phyloP scores from a whole-genome alignment of 495 filamentous ascomycete genomes.

The Tuber brumale region DNA sequence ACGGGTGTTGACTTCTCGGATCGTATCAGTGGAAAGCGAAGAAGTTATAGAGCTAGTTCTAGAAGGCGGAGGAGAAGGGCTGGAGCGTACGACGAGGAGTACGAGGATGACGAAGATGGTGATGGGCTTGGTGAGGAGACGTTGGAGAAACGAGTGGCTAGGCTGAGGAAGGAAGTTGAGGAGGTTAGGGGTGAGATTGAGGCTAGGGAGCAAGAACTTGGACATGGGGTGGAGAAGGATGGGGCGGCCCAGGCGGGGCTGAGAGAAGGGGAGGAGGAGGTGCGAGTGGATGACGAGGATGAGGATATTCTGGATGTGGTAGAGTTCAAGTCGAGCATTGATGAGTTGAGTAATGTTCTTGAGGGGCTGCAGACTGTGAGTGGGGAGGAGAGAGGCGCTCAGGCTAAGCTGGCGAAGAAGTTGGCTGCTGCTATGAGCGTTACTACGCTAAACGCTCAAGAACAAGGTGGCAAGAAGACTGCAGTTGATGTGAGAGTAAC shows the following conservation, averaged over 20 bases:
- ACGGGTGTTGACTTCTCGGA: conserved; percentile 75
- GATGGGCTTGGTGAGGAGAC: conserved; percentile 36
- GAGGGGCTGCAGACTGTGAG: conserved; percentile 25
- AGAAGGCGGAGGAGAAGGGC: conserved; percentile 56
- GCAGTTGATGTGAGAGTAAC: conserved; percentile 8
- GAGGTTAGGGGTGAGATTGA: conserved; percentile 66
- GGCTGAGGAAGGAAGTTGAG: conserved; percentile 68
- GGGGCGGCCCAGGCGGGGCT: conserved; percentile 28
- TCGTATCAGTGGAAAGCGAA: conserved; percentile 66
- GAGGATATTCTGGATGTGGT: conserved; percentile 33
- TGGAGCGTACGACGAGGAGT: conserved; percentile 54
- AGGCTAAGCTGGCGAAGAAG: conserved; percentile 38
- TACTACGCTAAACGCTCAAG: background rate
- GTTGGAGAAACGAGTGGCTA: conserved; percentile 62
- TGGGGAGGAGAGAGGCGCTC: conserved; percentile 32
- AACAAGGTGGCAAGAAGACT: background rate
- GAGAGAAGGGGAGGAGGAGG: conserved; percentile 37
- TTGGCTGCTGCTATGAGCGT: conserved; percentile 20
- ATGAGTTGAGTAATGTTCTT: conserved; percentile 42
- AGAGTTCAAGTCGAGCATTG: conserved; percentile 60
- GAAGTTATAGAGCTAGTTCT: conserved; percentile 68
- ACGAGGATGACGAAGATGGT: conserved; percentile 35
- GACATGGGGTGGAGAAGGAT: conserved; percentile 29
- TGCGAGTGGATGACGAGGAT: conserved; percentile 12
- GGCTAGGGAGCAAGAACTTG: conserved; percentile 45